A percentile compares a stretch with the other conserved stretches of the same genome.
These are phyloP conservation scores for Bocquillonia castaneifolia DNA, from an alignment of 441 rosid species.

Conservation along the genomic window DNA sequence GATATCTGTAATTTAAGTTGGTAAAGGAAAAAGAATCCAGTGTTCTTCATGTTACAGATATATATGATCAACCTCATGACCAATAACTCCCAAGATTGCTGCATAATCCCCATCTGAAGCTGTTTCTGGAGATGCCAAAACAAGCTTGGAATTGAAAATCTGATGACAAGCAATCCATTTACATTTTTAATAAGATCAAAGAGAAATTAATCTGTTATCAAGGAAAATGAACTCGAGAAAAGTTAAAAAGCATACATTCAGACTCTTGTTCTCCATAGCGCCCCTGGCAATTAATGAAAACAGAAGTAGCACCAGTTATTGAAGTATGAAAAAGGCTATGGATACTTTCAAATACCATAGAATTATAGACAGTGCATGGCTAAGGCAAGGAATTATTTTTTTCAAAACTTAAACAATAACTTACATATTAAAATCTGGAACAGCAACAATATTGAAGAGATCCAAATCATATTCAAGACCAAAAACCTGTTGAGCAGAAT, in stretches of 20 bases:
- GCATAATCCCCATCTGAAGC: conserved; percentile 94
- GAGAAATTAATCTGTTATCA: neutral
- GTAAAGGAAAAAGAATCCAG: neutral
- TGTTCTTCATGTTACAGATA: conserved; percentile 5
- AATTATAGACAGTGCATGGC: neutral
- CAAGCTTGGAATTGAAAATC: conserved; percentile 96
- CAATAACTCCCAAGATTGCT: conserved; percentile 93
- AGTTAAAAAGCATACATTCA: conserved; percentile 52
- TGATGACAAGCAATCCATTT: conserved; percentile 31
- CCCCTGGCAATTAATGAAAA: conserved; percentile 60
- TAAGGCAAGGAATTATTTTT: neutral
- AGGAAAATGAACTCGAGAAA: conserved; percentile 5
- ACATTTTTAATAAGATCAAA: conserved; percentile 16
- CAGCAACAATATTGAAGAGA: conserved; percentile 94
- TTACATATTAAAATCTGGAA: conserved; percentile 96
- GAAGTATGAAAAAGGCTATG: conserved; percentile 6
- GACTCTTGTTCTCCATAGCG: conserved; percentile 99
- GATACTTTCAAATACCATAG: conserved; percentile 2
- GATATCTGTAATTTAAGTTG: conserved; percentile 6
- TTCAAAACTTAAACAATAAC: conserved; percentile 24
- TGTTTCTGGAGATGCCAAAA: conserved; percentile 96
- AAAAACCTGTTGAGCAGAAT: conserved; percentile 56
- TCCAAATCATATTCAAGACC: conserved; percentile 97
- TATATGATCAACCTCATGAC: conserved; percentile 74
- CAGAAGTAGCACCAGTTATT: conserved; percentile 14